Base-by-base conservation (phyloP, 2,329 filamentous ascomycete species). In the Fusarium proliferatum region DNA sequence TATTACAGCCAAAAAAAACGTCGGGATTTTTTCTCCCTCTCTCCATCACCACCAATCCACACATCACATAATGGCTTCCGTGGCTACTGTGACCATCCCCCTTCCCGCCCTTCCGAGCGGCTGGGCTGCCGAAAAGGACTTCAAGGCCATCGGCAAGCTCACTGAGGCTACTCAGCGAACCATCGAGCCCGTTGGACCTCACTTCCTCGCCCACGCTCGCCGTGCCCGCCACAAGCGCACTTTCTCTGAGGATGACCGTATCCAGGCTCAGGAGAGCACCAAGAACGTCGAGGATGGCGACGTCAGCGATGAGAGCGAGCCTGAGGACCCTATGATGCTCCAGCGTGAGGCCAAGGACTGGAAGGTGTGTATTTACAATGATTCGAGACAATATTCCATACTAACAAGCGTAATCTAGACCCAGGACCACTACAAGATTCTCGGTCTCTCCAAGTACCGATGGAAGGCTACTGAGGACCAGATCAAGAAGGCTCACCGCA, bases 401-500 rank as follows among this genome's bases (percentile, higher is more conserved):
- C 42, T 68, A 43, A 69, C 30, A 41, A 52, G 5, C 21, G 16
- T 63, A 4, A 23, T 16, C 55, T 74, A 97, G 94, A 88, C 88
- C 76, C 96, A 99, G 91, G 96, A 99, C 81, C 96, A 99, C 87
- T 99, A 99, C 85, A 95, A 96, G 79, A 93, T 99, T 62, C 92
- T 99, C 67, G 96, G 96, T 73, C 87, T 99, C 74, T 93, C 93
- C 81, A 97, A 95, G 85, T 96, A 97, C 88, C 93, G 96, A 79
- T 96, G 89, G 87, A 94, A 90, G 85, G 97, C 96, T 61, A 97
- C 94, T 67, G 95, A 97, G 84, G 96, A 98, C 77, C 96, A 98
- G 88, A 98, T 99, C 88, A 98, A 98, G 89, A 94, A 94, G 79
- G 96, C 97, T 77, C 96, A 99, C 87, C 94, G 96, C 87, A 98